phyloP scores from a whole-genome alignment of 345 rosid species.

The Euphorbia tirucalli region DNA sequence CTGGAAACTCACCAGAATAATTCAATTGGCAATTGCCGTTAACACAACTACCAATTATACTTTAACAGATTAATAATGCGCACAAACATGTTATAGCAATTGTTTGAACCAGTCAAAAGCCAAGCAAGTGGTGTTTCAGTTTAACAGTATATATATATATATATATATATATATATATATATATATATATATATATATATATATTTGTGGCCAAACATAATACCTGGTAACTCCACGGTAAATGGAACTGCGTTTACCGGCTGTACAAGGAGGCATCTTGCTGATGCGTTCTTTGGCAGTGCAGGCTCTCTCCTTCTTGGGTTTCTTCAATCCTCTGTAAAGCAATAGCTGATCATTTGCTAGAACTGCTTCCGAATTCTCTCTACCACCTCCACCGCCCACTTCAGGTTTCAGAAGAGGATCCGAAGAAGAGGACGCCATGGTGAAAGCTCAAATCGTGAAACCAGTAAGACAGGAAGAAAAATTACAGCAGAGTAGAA shows the following conservation, averaged over 20 bases:
- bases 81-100: no score
- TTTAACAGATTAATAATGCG: no score
- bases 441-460: conserved; percentile 15
- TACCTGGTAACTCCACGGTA: conserved; percentile 99
- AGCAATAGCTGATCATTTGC: conserved; percentile 79
- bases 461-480: conserved; percentile 38
- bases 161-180: no score
- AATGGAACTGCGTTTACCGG: conserved; percentile 98
- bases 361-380: conserved; percentile 64
- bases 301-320: conserved; percentile 94
- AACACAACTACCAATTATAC: not conserved
- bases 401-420: conserved; percentile 70
- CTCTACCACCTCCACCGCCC: conserved; percentile 33
- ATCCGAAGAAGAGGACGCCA: conserved; percentile 90
- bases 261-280: conserved; percentile 96
- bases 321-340: conserved; percentile 80
- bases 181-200: no score
- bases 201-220: not conserved
- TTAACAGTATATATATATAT: no score
- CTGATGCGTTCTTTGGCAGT: conserved; percentile 99
- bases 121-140: not conserved
- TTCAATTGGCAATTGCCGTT: not conserved
- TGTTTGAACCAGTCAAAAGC: no score
- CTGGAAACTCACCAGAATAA: not conserved
- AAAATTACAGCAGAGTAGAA: conserved; percentile 4